Conservation (phyloP, 306 rosid species). For the Purshia tridentata region DNA sequence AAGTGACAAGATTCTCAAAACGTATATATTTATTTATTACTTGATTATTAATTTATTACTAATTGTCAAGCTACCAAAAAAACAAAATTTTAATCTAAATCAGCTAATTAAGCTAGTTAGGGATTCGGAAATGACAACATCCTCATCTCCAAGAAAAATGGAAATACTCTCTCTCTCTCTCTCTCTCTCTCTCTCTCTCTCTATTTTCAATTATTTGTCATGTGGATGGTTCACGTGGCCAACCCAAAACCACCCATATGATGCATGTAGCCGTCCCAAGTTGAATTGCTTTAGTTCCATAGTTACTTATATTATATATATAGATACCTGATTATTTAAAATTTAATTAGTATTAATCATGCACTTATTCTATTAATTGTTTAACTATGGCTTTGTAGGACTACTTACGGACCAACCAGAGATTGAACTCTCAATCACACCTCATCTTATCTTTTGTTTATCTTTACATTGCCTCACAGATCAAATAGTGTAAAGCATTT, state of each 20-base stretch:
- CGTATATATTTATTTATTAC: neutral
- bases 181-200: neutral
- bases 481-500: no score
- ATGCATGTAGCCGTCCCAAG: constrained; percentile 11
- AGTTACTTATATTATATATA: no score
- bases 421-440: no score
- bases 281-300: neutral
- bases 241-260: constrained; percentile 35
- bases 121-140: neutral
- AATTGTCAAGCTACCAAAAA: neutral
- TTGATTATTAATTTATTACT: neutral
- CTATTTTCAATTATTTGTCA: constrained; percentile 27
- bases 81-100: neutral
- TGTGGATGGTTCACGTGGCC: constrained; percentile 63
- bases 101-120: neutral
- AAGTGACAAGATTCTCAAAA: neutral
- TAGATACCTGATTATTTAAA: no score
- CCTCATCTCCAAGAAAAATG: constrained; percentile 14
- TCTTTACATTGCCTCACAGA: no score
- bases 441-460: no score
- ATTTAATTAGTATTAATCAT: no score
- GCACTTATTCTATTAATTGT: no score
- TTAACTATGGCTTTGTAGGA: no score
- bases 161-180: neutral
- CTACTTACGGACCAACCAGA: no score